Base-by-base conservation (phyloP, 2,329 filamentous ascomycete genomes). In the Alternaria brassicae region DNA sequence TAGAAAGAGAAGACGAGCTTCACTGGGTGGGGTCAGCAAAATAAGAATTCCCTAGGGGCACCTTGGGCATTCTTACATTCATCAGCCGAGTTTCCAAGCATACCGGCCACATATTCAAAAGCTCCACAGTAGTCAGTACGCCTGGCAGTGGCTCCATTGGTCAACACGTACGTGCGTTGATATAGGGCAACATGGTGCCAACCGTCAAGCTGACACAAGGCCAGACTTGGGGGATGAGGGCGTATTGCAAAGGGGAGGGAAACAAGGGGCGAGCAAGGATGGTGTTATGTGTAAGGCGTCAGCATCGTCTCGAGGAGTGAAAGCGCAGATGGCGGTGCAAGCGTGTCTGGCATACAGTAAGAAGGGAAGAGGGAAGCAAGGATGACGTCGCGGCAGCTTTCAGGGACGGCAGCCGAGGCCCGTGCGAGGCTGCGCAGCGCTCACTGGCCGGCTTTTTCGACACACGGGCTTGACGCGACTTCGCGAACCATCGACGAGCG, bases 1-100 rank as follows among this genome's bases (percentile, higher is more conserved):
- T 99, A 84, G 78, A 98, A 96, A 6, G 91, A 92, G 75, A 89
- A 89, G 71, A 97, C 90, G 69, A 98, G 90, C 78, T 99, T 99
- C 69, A 99, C 93, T 97, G 69, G 57, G 47, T n/a, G 28, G 49
- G n/a, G 50, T 73, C 56, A 72, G 53, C 47, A 30, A 13, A 15
- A 39, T 39, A 53, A 6, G 13, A 6, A 28, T 23, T 6, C 28
- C 6, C 34, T n/a, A 25, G 30, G 50, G 17, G 60, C 39, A 17
- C 19, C 12, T n/a, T 36, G 25, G 3, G 42, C 32, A 19, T 37
- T 61, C 83, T 68, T 80, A 89, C 87, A 77, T 72, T 91, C 88
- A 77, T 91, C 89, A 59, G 85, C 76, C 19, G 88, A 88, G 48
- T 88, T 85, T 40, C 88, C 89, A 28, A 88, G 81, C 23, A 82